Evolutionary conservation across 768 basidiomycete genomes (phyloP), one percentile per base, ranked within the genome.

Genomic region (Lactifluus subvellereus): DNA sequence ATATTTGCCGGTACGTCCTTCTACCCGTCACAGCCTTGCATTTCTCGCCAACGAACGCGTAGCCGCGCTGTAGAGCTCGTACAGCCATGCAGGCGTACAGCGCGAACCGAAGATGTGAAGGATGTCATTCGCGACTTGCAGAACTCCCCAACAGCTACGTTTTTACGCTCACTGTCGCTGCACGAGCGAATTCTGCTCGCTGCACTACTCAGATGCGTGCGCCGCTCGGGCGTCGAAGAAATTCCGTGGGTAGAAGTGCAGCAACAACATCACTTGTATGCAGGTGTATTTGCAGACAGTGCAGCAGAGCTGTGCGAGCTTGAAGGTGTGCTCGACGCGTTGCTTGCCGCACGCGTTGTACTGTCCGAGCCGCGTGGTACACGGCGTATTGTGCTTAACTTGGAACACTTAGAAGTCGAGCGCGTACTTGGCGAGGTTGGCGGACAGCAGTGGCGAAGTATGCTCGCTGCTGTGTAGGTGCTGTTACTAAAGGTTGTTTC

Each of bases 121-220:
- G 82, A 85, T 54, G 92, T 96, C 9, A 84, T 94, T 57, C 83
- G 84, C 67, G 83, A 82, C 45, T 89, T 96, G 87, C 93, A 95
- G 70, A 92, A 91, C 68, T 94, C 89, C 67, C 94, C 94, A 2
- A 92, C 88, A 0, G 89, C 91, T 4, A 86, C 86, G 14, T 97
- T 87, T 70, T 74, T 98, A 30, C 82, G 82, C 51, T 86, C 89
- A 40, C 87, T 92, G 68, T 89, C 89, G 74, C 80, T 93, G 65
- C 92, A 96, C 70, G 94, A 97, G 71, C 84, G 88, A 45, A 80
- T 95, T 52, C 87, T 97, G 86, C 79, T 98, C 18, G 88, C 88
- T 16, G 84, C 94, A 1, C 72, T 96, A 42, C 76, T 95, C 30
- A 88, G 89, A 69, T 93, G 91, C 70, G 81, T 91, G 49, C 85